Evolutionary conservation across 495 filamentous ascomycete genomes (phyloP), one percentile per base, ranked within the genome.

Genomic region (Aspergillus homomorphus): DNA sequence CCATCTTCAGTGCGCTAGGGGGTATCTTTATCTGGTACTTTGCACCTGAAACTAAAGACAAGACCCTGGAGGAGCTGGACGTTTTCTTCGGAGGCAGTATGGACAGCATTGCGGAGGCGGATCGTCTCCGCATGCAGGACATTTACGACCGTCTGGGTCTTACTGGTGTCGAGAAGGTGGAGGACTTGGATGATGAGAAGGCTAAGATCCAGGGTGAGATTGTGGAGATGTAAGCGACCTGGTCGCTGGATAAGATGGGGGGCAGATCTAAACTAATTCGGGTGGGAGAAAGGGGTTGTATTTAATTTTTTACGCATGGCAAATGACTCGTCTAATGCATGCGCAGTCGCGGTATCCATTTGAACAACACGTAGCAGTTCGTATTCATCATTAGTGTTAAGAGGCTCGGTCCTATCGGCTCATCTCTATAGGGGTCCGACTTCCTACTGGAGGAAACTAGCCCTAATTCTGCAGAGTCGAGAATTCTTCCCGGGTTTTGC

Each of bases 1-100:
- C 70, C 8, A 62, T 71, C 21, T 74, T 78, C 66, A 81, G 80
- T 64, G 67, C 75, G 26, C 42, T 80, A 16, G 77, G 76, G 26
- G 77, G 74, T 61, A 16, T 77, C 15, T 73, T 79, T 62, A 76
- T 82, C 56, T 81, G 75, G 70, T 62, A 68, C 44, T 83, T 79
- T 58, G 80, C 80, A 61, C 80, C 80, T 0, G 81, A 84, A 69
- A 84, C 81, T 12, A 82, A 82, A 69, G 80, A 82, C 56, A 81
- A 80, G 69, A 82, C 81, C 21, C 67, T 82, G 4, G 79, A 82
- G 62, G 78, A 82, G 61, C 73, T 82, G 45, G 80, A 83, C 63
- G 56, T 77, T 45, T 68, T 79, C 53, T 82, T 83, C 60, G 71
- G 72, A 20, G 71, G 66, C 21, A 62, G 48, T 23, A 56, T 49